Evolutionary conservation across 345 rosid genomes (phyloP), one percentile per base, ranked within the genome.

Genomic region (Litchi chinensis): DNA sequence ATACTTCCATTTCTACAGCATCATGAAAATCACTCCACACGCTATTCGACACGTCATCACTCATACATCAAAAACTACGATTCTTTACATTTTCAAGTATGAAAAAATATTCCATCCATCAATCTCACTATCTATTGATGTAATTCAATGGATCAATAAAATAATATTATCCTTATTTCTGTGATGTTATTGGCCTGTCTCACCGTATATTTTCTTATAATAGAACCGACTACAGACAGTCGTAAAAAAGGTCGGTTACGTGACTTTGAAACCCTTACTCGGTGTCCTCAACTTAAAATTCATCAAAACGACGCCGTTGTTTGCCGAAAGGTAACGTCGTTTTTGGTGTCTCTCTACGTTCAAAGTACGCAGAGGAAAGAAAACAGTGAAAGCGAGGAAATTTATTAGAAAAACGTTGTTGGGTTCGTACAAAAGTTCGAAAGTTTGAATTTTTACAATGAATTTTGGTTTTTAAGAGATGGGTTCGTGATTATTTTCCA

Each of bases 401-500:
- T 0, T 21, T 13, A 6, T 3, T 13, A 52, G 65, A 65, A 66
- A 60, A 37, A 19, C 28, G 21, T 39, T 67, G n/a, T 70, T 3
- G 73, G n/a, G 16, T 54, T 69, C 60, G 37, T 16, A 60, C 28
- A n/a, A 77, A 60, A 60, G n/a, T 74, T 73, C 13, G 3, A 5
- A 60, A 64, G 62, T 75, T 64, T 11, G 66, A 75, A 64, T 5
- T 28, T 44, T 24, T 77, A 10, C 52, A 0, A 7, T 46, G 5
- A 7, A 46, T 7, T 46, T 46, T 11, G 8, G 8, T 46, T 46
- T 46, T 46, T 46, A 46, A 46, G 10, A 46, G 52, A 46, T 8
- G 52, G 52, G 0, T 8, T 46, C 52, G 1, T 46, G 10, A 46
- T 32, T 32, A 32, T 32, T 32, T 32, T 32, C 4, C 3, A 32